Base-by-base conservation (phyloP, 1,284 basidiomycete species). In the Ustilago vetiveriae region DNA sequence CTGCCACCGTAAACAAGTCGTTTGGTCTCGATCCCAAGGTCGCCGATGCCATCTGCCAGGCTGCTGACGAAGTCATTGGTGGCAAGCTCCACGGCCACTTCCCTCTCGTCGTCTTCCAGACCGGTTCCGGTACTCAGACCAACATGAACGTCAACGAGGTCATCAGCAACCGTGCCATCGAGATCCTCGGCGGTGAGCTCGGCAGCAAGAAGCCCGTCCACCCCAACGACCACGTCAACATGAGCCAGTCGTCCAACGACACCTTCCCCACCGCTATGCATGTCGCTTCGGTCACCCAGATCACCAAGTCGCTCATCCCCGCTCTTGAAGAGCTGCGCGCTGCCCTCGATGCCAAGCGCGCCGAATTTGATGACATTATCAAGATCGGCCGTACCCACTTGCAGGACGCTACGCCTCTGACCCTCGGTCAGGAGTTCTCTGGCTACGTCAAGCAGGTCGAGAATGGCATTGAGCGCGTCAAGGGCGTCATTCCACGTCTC, bases 91-190 rank as follows among this genome's bases (percentile, higher is more conserved):
- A 75, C 54, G 38, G 50, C 53, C 91, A 99, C 84, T 99, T 99
- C 86, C 96, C 96, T 23, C 86, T 99, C 33, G 96, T 98, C 54
- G 95, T 99, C 44, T 98, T 97, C 88, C 96, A 99, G 85, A 99
- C 96, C 42, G 96, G 96, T 57, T 96, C 92, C 57, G 96, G 96
- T 46, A 99, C 96, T 3, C 96, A 99, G 84, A 95, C 92, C 83
- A 99, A 99, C 86, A 99, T 99, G 96, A 99, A 98, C 84, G 92
- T 89, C 65, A 99, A 99, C 84, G 96, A 99, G 88, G 95, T 98
- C 81, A 96, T 99, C 82, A 94, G 92, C 26, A 99, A 99, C 84
- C 90, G 95, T 65, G 96, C 96, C 32, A 99, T 98, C 80, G 93
- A 99, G 85, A 85, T 97, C 72, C 89, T 98, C 66, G 96, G 96